Base-by-base conservation (phyloP, 345 rosid species). In the Populus pruinosa region DNA sequence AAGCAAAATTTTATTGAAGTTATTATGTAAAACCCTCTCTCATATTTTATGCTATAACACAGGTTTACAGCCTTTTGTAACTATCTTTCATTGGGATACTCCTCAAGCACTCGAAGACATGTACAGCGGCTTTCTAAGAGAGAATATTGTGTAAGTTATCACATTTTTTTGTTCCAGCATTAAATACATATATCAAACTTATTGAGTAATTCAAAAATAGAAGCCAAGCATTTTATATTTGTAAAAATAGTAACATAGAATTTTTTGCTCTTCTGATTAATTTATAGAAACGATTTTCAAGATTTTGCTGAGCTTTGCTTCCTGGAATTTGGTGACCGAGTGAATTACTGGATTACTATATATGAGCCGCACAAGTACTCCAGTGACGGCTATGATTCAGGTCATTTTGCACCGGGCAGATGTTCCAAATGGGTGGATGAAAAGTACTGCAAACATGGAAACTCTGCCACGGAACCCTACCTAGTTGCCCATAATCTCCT, bases 361-460 rank as follows among this genome's bases (percentile, higher is more conserved):
- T 43, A 71, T 55, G 75, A 72, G n/a, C 75, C 75, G n/a, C 35
- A 27, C 25, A 18, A 43, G 38, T 72, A 17, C 7, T 17, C 27
- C 4, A 18, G 18, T 11, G 23, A 43, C 73, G 87, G 85, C 31
- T 84, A 86, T n/a, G 87, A 82, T 41, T 69, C 66, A n/a, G 89
- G 89, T 5, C 69, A 56, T 49, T 73, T 77, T 43, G 87, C 85
- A 5, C 85, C 75, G 70, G 83, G 84, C 56, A 80, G 13, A 75
- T 78, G 47, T 11, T 41, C 47, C 13, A 41, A 41, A 41, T 41
- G 47, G 47, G 12, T 41, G 2, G 47, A 41, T 41, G 47, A 41
- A 41, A 41, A 41, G 47, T 41, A 41, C 47, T 41, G 47, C 47
- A 41, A 41, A 1, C 10, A 41, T 41, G 47, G 47, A 41, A 41